These are phyloP conservation scores for Mycena metata DNA, from an alignment of 768 basidiomycete genomes.

Conservation along the genomic window DNA sequence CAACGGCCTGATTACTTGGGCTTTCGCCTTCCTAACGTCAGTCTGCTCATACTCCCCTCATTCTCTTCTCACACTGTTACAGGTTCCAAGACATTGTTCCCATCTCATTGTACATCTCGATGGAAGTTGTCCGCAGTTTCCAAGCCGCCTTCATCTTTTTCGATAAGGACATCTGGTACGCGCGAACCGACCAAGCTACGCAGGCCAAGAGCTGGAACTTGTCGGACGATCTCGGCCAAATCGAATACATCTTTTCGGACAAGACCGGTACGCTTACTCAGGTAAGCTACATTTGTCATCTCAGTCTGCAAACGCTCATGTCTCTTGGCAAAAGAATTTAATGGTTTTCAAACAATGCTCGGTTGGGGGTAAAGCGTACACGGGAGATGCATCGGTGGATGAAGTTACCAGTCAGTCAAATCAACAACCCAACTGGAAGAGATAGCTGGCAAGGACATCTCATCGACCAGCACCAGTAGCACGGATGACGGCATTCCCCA, in stretches of 20 bases:
- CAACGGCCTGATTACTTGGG: constrained; percentile 92
- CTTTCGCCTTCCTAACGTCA: constrained; percentile 89
- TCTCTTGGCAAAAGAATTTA: constrained; percentile 67
- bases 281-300: constrained; percentile 52
- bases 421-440: constrained; percentile 11
- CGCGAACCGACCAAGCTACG: constrained; percentile 81
- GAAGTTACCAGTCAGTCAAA: too few relatives aligned
- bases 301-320: not conserved
- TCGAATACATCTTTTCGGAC: constrained; percentile 98
- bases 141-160: constrained; percentile 98
- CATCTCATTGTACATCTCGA: constrained; percentile 98
- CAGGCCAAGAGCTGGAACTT: constrained; percentile 94
- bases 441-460: constrained; percentile 21
- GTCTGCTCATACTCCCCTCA: constrained; percentile 40
- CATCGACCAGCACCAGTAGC: constrained; percentile 40
- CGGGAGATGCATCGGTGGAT: constrained; percentile 69
- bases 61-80: constrained; percentile 13
- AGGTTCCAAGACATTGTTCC: constrained; percentile 97
- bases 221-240: constrained; percentile 97
- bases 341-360: constrained; percentile 97
- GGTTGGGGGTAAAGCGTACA: constrained; percentile 86
- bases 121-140: constrained; percentile 90
- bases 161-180: constrained; percentile 88
- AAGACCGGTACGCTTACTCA: constrained; percentile 99
- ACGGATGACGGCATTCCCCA: constrained; percentile 41